These are phyloP conservation scores for Salvia sclarea DNA, from an alignment of 305 asterid species.

Conservation along the genomic window DNA sequence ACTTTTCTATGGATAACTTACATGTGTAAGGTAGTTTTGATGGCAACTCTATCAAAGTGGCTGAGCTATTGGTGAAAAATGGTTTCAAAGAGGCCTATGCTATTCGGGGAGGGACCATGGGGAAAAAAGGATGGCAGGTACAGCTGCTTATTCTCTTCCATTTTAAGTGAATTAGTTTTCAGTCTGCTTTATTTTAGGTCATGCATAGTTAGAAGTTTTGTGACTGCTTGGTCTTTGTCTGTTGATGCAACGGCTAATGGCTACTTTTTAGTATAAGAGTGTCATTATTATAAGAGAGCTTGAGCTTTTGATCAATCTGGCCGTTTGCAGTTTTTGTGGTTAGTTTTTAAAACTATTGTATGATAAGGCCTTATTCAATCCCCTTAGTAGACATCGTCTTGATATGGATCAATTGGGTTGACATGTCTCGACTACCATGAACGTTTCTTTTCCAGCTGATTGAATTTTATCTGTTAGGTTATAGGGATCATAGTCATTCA, in stretches of 20 bases:
- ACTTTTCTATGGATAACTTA: constrained; percentile 41
- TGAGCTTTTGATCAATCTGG: constrained; percentile 16
- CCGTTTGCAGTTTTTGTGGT: neutral
- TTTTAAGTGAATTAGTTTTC: neutral
- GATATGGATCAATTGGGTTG: neutral
- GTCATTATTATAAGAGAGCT: constrained; percentile 14
- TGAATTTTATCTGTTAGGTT: neutral
- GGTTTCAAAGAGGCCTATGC: constrained; percentile 92
- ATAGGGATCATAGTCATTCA: neutral
- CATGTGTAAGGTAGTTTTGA: constrained; percentile 93
- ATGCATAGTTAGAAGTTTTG: neutral
- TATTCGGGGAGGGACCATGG: constrained; percentile 83
- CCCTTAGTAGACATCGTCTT: too few species aligned
- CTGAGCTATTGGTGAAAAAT: constrained; percentile 73
- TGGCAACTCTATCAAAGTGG: constrained; percentile 82
- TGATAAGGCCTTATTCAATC: constrained; percentile 7
- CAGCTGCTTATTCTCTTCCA: neutral
- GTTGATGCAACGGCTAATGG: neutral
- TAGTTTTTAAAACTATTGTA: constrained; percentile 17
- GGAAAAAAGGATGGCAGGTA: constrained; percentile 94
- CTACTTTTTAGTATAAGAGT: neutral
- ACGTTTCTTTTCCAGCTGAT: neutral
- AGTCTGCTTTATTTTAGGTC: neutral
- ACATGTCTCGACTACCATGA: neutral
- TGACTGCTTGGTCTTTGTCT: constrained; percentile 16